Percentiles rank a stretch among this genome's conserved stretches.
Evolutionary conservation across 768 basidiomycete genomes (phyloP).

Genomic region (Amanita exitialis): DNA sequence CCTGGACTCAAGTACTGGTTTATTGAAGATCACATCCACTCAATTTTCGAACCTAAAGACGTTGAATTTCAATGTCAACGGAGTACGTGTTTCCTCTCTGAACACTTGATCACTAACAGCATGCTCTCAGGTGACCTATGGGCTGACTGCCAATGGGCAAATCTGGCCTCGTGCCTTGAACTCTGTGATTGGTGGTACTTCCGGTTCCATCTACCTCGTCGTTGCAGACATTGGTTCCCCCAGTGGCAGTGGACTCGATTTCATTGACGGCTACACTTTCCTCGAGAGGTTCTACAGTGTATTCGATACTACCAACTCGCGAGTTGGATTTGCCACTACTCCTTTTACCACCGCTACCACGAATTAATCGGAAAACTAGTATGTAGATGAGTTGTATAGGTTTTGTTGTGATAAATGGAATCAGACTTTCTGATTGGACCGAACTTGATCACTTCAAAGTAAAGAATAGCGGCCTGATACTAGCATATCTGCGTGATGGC

Average conservation of each 20-base stretch:
- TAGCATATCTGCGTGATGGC: too few species aligned
- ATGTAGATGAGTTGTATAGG: too few species aligned
- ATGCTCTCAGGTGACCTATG: slow-evolving; percentile 30
- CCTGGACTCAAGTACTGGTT: slow-evolving; percentile 28
- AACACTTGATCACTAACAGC: slow-evolving; percentile 18
- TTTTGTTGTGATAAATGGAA: too few species aligned
- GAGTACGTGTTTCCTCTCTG: slow-evolving; percentile 22
- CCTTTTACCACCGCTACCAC: slow-evolving; percentile 25
- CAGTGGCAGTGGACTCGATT: slow-evolving; percentile 54
- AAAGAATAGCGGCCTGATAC: too few species aligned
- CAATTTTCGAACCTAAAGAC: slow-evolving; percentile 44
- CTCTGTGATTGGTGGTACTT: slow-evolving; percentile 42
- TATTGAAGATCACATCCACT: slow-evolving; percentile 39
- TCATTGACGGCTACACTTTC: slow-evolving; percentile 37
- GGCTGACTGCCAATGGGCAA: slow-evolving; percentile 55
- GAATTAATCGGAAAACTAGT: not conserved
- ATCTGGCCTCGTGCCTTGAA: slow-evolving; percentile 60
- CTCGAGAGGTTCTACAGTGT: slow-evolving; percentile 59
- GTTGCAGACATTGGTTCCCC: slow-evolving; percentile 39
- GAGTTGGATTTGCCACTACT: slow-evolving; percentile 50
- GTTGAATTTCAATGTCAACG: slow-evolving; percentile 44
- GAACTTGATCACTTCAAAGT: too few species aligned
- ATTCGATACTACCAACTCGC: slow-evolving; percentile 47
- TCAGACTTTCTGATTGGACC: too few species aligned
- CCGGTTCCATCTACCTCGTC: slow-evolving; percentile 43